A percentile compares a stretch with the other conserved stretches of the same genome.
Evolutionary conservation across 305 asterid genomes (phyloP).

Genomic region (Fraxinus ornus): DNA sequence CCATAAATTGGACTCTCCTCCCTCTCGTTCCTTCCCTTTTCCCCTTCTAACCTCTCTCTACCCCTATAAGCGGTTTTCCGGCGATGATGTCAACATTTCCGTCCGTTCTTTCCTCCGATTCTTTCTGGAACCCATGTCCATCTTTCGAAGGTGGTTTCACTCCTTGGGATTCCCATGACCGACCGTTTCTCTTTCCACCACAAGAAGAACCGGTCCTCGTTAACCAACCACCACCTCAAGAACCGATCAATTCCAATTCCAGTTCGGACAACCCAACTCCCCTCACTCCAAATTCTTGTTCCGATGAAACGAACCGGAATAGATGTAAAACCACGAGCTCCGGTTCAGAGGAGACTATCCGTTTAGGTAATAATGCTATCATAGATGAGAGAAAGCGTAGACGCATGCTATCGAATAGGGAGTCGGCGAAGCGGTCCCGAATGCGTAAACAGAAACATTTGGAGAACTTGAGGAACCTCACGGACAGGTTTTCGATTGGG

Average conservation of each 20-base stretch:
- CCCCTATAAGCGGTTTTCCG: constrained; percentile 28
- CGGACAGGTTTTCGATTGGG: constrained; percentile 44
- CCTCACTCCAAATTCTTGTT: constrained; percentile 24
- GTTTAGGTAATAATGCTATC: constrained; percentile 5
- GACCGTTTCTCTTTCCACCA: constrained; percentile 25
- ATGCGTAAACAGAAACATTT: constrained; percentile 78
- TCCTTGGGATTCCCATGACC: constrained; percentile 46
- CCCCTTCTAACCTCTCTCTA: constrained; percentile 48
- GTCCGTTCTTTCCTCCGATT: constrained; percentile 33
- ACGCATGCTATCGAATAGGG: constrained; percentile 89
- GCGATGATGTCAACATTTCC: constrained; percentile 63
- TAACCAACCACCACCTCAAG: constrained; percentile 26
- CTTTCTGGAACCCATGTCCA: constrained; percentile 36
- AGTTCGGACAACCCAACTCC: constrained; percentile 43
- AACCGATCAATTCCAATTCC: constrained; percentile 54
- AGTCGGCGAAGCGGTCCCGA: constrained; percentile 83
- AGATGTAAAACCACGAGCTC: constrained; percentile 10
- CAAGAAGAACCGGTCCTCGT: constrained; percentile 26
- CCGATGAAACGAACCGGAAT: constrained; percentile 24
- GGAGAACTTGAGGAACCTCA: constrained; percentile 72
- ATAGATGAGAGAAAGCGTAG: constrained; percentile 61
- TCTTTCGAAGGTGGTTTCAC: constrained; percentile 53
- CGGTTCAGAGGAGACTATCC: constrained; percentile 26
- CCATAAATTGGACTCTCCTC: constrained; percentile 54
- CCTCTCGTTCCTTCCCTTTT: constrained; percentile 65